Conservation (phyloP, 805 yeast genomes). For the Martiniozyma abietophila region DNA sequence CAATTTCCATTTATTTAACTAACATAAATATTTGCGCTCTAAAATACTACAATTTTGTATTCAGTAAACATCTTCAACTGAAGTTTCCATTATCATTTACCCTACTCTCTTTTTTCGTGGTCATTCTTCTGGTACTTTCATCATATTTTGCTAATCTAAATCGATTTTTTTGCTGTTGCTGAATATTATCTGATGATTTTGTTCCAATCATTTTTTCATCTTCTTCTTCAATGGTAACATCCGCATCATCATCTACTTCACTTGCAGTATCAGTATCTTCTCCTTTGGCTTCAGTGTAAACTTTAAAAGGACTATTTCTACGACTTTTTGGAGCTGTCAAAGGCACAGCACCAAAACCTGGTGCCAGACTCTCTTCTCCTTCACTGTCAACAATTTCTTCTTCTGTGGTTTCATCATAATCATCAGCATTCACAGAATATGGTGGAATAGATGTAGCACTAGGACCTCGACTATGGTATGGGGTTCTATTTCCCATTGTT, state of each 20-base stretch:
- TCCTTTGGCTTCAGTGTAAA: too few species aligned
- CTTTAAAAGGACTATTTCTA: not conserved
- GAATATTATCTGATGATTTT: not conserved
- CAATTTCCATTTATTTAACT: too few species aligned
- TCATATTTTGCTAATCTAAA: constrained; percentile 10
- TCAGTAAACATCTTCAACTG: too few species aligned
- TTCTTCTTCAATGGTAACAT: constrained; percentile 1
- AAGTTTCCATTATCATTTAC: too few species aligned
- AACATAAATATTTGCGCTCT: too few species aligned
- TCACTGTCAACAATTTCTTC: constrained; percentile 18
- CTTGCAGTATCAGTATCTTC: not conserved
- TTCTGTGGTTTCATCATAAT: constrained; percentile 13
- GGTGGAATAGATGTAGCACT: not conserved
- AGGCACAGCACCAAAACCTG: constrained; percentile 2
- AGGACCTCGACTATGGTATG: constrained; percentile 2
- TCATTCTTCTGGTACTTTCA: constrained; percentile 8
- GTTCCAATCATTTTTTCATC: not conserved
- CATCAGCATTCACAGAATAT: constrained; percentile 4
- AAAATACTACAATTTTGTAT: too few species aligned
- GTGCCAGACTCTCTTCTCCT: constrained; percentile 8
- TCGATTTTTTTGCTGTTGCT: not conserved
- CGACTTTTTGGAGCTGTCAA: not conserved
- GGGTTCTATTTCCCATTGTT: constrained; percentile 1
- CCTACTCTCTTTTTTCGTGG: constrained; percentile 6
- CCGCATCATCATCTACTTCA: constrained; percentile 4